phyloP scores from a whole-genome alignment of 2,329 filamentous ascomycete species.

The Xylariaceae sp. region DNA sequence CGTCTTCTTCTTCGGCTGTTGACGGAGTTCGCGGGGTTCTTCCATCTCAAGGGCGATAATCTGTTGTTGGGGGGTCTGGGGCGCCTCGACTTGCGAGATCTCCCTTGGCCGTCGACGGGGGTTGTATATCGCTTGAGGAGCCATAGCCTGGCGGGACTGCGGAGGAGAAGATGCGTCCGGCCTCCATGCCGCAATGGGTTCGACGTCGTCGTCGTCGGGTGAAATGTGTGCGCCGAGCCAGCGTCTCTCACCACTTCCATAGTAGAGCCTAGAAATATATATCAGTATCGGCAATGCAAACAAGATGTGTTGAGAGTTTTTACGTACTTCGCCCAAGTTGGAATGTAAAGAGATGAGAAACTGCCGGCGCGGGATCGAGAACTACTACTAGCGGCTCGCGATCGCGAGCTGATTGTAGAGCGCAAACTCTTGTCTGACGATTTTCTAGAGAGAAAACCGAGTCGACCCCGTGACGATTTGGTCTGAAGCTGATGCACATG shows the following conservation, averaged over 20 bases:
- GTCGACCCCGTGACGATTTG: conserved; percentile 46
- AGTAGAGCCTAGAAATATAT: conserved; percentile 54
- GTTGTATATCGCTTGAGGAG: conserved; percentile 15
- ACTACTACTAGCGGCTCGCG: conserved; percentile 37
- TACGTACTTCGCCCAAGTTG: conserved; percentile 49
- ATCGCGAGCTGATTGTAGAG: conserved; percentile 46
- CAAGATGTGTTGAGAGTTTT: neutral
- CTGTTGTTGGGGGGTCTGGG: too few relatives aligned
- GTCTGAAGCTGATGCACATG: conserved; percentile 44
- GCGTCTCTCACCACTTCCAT: conserved; percentile 58
- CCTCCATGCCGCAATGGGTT: conserved; percentile 39
- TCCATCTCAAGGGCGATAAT: too few relatives aligned
- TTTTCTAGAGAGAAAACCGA: conserved; percentile 47
- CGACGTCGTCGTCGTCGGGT: conserved; percentile 45
- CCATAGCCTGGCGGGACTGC: conserved; percentile 36
- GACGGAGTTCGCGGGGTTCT: conserved; percentile 29
- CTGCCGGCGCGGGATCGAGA: conserved; percentile 43
- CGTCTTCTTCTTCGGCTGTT: conserved; percentile 42
- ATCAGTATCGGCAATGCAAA: conserved; percentile 1
- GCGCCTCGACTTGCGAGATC: too few relatives aligned
- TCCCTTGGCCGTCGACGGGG: conserved; percentile 32
- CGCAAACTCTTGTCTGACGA: conserved; percentile 49
- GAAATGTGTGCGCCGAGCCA: conserved; percentile 45
- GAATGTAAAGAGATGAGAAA: conserved; percentile 42
- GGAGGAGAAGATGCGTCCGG: conserved; percentile 47